Evolutionary conservation across 2,329 filamentous ascomycete species (phyloP), one percentile per base, ranked within the genome.

Genomic region (Ophiocordyceps polyrhachis-furcata): DNA sequence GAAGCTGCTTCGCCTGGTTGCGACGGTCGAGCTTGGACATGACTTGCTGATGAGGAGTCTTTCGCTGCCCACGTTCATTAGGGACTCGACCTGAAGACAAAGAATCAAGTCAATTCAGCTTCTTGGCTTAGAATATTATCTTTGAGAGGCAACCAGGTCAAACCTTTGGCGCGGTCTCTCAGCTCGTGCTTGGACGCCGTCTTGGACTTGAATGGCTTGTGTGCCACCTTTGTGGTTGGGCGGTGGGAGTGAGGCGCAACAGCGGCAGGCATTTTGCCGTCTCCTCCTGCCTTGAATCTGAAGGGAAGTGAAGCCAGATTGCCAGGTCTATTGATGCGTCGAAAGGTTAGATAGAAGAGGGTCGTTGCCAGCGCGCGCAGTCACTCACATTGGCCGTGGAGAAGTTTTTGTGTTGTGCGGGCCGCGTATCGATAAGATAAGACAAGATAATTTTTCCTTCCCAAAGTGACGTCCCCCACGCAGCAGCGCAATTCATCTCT

Each of bases 11-110:
- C 53, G 86, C 84, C 68, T 93, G 86, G 63, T 98, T 96, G 55
- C 86, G 80, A 48, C 91, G 82, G 63, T 94, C 87, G 61, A 98
- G 75, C 65, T 96, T 98, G 47, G 87, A 93, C 84, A 95, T 89
- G 65, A 95, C 77, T 66, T 94, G 86, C 61, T 98, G 91, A 61
- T 94, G 86, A 45, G 85, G 85, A 15, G 89, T 94, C 63, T 85
- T 93, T 57, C 89, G 79, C 54, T 71, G 70, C 49, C 81, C 80
- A 55, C 73, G 76, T 58, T 93, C 83, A 55, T 76, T 67, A 45
- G 71, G 80, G 43, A 89, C 73, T 62, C 91, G 91, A 58, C 88
- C 85, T 91, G 25, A 47, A n/a, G n/a, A n/a, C n/a, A n/a, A 44
- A 46, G 14, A 28, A 19, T n/a, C 11, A 7, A 20, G n/a, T 29